A percentile compares a stretch with the other conserved stretches of the same genome.
Conservation (phyloP, 2,329 filamentous ascomycete genomes). For the Amphichorda felina region DNA sequence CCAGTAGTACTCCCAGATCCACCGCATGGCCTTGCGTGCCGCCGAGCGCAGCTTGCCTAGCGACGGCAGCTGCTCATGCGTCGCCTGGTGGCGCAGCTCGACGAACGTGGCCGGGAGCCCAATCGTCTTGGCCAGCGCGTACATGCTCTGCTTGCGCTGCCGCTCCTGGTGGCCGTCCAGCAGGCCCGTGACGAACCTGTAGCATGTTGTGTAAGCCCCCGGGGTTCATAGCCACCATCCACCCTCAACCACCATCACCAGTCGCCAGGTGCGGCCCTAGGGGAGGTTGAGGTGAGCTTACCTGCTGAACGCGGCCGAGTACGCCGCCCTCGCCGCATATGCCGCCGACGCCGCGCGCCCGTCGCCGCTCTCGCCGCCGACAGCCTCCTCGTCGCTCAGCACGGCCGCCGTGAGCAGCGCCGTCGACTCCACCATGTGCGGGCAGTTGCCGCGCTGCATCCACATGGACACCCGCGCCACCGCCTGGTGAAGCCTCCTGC, state of each 20-base stretch:
- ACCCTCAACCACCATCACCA: no score
- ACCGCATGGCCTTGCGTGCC: slow-evolving; percentile 57
- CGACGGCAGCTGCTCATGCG: slow-evolving; percentile 76
- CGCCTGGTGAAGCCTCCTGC: slow-evolving; percentile 25
- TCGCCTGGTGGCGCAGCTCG: slow-evolving; percentile 79
- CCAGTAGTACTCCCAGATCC: slow-evolving; percentile 93
- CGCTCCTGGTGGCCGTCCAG: slow-evolving; percentile 62
- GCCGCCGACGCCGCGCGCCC: slow-evolving; percentile 27
- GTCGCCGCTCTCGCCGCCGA: slow-evolving; percentile 1
- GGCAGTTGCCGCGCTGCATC: slow-evolving; percentile 63
- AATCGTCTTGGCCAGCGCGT: slow-evolving; percentile 55
- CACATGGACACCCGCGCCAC: slow-evolving; percentile 52
- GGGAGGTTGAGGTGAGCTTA: slow-evolving; percentile 20
- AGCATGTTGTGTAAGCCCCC: not conserved
- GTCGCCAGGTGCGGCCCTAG: no score
- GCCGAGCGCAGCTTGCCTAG: slow-evolving; percentile 61
- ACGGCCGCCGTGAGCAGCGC: slow-evolving; percentile 59
- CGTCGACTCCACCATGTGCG: slow-evolving; percentile 70
- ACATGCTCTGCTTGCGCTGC: slow-evolving; percentile 60
- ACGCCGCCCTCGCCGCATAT: slow-evolving; percentile 56
- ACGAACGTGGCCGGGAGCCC: slow-evolving; percentile 70
- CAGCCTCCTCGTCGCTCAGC: slow-evolving; percentile 43
- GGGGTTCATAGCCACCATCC: not conserved
- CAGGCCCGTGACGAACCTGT: slow-evolving; percentile 68
- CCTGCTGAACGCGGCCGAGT: slow-evolving; percentile 65